These are phyloP conservation scores for Sugiyamaella smithiae DNA, from an alignment of 805 yeast genomes.

Conservation along the genomic window DNA sequence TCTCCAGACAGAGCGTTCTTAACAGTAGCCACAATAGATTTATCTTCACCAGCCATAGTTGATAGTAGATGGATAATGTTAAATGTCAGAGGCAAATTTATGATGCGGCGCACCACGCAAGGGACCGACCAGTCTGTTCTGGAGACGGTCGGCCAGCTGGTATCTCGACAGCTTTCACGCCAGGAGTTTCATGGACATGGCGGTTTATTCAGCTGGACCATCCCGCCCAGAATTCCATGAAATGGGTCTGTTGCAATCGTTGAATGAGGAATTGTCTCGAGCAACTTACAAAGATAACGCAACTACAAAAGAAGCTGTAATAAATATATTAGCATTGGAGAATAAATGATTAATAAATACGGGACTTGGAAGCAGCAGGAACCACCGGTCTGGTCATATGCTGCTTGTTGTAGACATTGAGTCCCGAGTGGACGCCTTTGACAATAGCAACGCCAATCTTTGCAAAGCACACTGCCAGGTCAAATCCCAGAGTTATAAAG, in stretches of 20 bases:
- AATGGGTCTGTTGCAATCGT: no score
- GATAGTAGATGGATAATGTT: neutral
- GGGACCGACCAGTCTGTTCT: no score
- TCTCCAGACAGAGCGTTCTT: slow-evolving; percentile 18
- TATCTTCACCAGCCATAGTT: slow-evolving; percentile 23
- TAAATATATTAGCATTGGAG: no score
- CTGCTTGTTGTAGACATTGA: slow-evolving; percentile 1
- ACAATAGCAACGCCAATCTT: slow-evolving; percentile 1
- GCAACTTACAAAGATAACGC: no score
- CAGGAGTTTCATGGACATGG: no score
- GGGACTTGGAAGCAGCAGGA: neutral
- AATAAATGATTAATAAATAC: slow-evolving; percentile 8
- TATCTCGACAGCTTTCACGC: no score
- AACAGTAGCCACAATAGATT: slow-evolving; percentile 14
- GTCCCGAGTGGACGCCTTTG: neutral
- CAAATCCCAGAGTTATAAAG: slow-evolving; percentile 22
- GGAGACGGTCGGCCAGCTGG: no score
- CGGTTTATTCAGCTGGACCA: no score
- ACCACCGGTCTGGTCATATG: slow-evolving; percentile 3
- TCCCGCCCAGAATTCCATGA: no score
- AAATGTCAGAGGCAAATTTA: neutral
- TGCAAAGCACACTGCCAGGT: slow-evolving; percentile 17
- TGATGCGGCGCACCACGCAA: slow-evolving; percentile 2
- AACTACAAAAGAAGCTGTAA: no score
- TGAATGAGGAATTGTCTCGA: no score